Evolutionary conservation across 2,329 filamentous ascomycete genomes (phyloP).

Genomic region (Rasamsonia emersonii): DNA sequence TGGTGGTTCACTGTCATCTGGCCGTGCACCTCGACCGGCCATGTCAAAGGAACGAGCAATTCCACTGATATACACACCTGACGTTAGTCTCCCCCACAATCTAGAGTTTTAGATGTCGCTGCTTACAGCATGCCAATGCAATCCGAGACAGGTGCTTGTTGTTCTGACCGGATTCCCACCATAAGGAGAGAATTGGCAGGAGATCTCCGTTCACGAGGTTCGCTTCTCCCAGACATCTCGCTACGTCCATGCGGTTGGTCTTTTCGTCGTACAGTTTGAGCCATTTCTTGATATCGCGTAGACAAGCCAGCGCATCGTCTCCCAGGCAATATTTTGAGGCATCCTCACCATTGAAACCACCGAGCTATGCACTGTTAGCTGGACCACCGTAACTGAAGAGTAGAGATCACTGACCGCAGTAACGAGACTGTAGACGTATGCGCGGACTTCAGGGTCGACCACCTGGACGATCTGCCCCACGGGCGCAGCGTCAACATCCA

Average conservation of each 20-base stretch:
- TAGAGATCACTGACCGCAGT: slow-evolving; percentile 61
- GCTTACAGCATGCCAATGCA: slow-evolving; percentile 64
- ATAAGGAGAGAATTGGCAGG: slow-evolving; percentile 76
- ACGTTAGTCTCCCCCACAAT: slow-evolving; percentile 12
- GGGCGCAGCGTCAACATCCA: slow-evolving; percentile 34
- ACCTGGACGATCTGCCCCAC: slow-evolving; percentile 43
- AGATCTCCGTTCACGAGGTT: slow-evolving; percentile 88
- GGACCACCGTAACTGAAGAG: slow-evolving; percentile 1
- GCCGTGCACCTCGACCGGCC: slow-evolving; percentile 76
- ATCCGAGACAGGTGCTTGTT: slow-evolving; percentile 70
- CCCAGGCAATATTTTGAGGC: slow-evolving; percentile 80
- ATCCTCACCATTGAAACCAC: slow-evolving; percentile 70
- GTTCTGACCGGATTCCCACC: slow-evolving; percentile 63
- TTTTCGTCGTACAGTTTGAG: slow-evolving; percentile 91
- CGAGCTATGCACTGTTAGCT: slow-evolving; percentile 53
- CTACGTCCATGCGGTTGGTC: slow-evolving; percentile 87
- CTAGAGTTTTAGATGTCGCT: not conserved
- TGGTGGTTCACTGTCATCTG: slow-evolving; percentile 90
- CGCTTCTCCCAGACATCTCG: slow-evolving; percentile 81
- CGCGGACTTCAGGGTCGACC: slow-evolving; percentile 86
- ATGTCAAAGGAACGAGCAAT: slow-evolving; percentile 83
- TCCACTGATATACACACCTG: slow-evolving; percentile 49
- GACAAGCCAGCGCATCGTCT: slow-evolving; percentile 82
- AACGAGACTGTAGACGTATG: slow-evolving; percentile 86
- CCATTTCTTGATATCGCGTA: slow-evolving; percentile 93